Evolutionary conservation across 331 rosid genomes (phyloP).

Genomic region (Rhamnella rubrinervis): DNA sequence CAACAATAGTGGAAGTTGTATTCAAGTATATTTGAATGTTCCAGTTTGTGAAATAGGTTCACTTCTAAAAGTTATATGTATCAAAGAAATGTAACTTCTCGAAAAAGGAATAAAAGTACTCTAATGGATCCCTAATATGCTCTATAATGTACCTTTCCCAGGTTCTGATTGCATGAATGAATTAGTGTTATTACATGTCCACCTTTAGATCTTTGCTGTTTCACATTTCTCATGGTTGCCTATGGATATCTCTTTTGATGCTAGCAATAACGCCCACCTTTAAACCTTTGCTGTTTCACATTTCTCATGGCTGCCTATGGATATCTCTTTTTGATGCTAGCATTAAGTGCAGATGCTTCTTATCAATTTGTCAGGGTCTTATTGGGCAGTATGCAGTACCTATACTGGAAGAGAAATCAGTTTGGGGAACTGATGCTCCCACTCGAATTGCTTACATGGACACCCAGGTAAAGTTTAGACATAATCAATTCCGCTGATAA

Average conservation of each 20-base stretch:
- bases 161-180: not conserved
- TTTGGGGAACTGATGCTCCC: conserved; percentile 99
- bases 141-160: not conserved
- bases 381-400: conserved; percentile 98
- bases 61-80: too few relatives aligned
- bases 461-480: conserved; percentile 57
- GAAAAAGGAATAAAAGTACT: too few relatives aligned
- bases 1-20: too few relatives aligned
- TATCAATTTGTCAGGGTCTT: conserved; percentile 57
- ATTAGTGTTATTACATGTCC: not conserved
- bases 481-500: conserved; percentile 1
- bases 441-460: conserved; percentile 99
- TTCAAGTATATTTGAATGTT: too few relatives aligned
- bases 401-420: conserved; percentile 90
- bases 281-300: not conserved
- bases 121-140: not conserved
- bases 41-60: too few relatives aligned
- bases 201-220: not conserved
- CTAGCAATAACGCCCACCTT: not conserved
- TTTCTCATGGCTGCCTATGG: not conserved
- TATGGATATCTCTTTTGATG: conserved; percentile 4
- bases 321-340: conserved; percentile 7
- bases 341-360: not conserved
- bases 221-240: not conserved
- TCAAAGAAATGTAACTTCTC: too few relatives aligned